Conservation (phyloP, 257 asterid species). For the Nicotiana tabacum region DNA sequence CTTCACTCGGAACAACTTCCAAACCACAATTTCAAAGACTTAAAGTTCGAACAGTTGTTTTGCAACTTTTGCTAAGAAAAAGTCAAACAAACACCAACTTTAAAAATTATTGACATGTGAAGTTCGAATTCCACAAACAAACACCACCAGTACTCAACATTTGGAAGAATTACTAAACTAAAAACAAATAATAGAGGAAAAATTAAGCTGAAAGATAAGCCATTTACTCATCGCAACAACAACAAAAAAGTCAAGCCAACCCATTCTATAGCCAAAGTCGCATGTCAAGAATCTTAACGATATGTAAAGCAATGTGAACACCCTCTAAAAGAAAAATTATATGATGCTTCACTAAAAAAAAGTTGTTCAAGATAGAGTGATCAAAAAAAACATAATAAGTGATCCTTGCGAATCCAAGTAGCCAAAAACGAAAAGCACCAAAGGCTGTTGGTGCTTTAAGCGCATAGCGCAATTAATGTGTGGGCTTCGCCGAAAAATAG, state of each 20-base stretch:
- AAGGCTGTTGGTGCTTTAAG: background rate
- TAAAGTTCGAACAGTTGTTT: background rate
- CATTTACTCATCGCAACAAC: background rate
- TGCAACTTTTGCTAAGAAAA: background rate
- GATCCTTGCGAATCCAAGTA: background rate
- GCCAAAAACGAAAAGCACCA: background rate
- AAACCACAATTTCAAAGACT: background rate
- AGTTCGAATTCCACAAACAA: background rate
- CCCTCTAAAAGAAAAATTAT: background rate
- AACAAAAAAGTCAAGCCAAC: conserved; percentile 1
- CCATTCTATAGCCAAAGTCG: background rate
- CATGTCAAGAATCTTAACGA: background rate
- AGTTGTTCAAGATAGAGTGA: background rate
- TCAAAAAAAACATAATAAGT: background rate
- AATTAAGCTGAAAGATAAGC: background rate
- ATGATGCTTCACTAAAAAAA: background rate
- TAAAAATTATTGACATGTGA: background rate
- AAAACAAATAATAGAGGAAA: background rate
- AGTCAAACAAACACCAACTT: background rate
- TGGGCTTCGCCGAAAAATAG: background rate
- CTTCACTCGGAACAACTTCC: background rate
- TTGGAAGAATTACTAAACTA: background rate
- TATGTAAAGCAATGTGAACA: background rate
- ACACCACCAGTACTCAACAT: background rate
- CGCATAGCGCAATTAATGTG: background rate